These are phyloP conservation scores for Alternaria ventricosa DNA, from an alignment of 2,329 filamentous ascomycete species.

Conservation along the genomic window DNA sequence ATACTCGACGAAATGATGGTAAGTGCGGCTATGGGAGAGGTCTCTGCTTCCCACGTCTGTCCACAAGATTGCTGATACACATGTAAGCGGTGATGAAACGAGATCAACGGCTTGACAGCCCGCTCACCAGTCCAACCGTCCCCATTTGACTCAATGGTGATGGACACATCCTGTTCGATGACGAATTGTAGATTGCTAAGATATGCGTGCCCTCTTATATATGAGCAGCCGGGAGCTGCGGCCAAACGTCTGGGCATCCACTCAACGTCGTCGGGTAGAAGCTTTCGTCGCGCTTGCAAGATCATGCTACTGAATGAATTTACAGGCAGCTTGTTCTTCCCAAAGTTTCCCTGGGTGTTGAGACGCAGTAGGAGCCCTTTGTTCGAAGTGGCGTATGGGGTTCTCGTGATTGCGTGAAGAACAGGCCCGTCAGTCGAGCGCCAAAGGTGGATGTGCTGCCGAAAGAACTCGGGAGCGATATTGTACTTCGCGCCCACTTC, in stretches of 20 bases:
- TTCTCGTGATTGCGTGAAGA: conserved; percentile 1
- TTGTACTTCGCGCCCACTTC: conserved; percentile 8
- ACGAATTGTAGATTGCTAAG: background rate
- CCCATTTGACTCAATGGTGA: background rate
- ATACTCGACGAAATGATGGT: background rate
- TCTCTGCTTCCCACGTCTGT: background rate
- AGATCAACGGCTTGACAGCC: background rate
- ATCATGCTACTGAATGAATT: background rate
- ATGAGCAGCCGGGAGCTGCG: background rate
- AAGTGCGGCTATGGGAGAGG: background rate
- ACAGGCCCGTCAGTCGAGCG: conserved; percentile 9
- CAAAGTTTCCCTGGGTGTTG: conserved; percentile 3
- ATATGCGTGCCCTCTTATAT: background rate
- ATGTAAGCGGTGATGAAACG: background rate
- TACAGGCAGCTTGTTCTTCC: background rate
- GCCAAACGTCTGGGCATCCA: background rate
- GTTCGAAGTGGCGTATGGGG: background rate
- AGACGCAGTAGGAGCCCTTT: conserved; percentile 11
- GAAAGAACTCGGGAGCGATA: conserved; percentile 10
- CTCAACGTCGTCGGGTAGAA: background rate
- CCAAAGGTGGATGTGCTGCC: conserved; percentile 14
- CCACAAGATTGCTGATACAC: background rate
- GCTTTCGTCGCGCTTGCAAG: background rate
- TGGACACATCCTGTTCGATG: background rate
- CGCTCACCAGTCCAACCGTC: background rate